Percentiles rank a stretch among this genome's conserved stretches.
These are phyloP conservation scores for Rhinocladiella mackenziei DNA, from an alignment of 2,329 filamentous ascomycete genomes.

Conservation along the genomic window DNA sequence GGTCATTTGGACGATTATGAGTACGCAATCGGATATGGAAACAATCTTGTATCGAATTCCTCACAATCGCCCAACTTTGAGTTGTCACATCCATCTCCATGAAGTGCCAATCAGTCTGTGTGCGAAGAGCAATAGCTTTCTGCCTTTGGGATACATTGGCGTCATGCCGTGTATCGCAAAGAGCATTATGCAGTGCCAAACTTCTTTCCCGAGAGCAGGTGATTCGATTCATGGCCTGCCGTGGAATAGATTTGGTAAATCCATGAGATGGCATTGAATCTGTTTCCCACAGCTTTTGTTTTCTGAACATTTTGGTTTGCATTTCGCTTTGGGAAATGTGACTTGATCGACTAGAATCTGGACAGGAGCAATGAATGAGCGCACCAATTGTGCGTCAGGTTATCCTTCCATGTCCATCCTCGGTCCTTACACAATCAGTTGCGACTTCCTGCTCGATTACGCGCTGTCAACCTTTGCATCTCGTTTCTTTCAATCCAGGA, in stretches of 20 bases:
- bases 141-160: constrained; percentile 13
- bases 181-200: constrained; percentile 19
- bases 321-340: no score
- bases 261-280: constrained; percentile 1
- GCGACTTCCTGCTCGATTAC: no score
- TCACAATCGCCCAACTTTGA: constrained; percentile 24
- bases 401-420: no score
- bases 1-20: constrained; percentile 26
- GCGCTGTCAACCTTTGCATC: no score
- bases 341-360: no score
- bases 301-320: no score
- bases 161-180: constrained; percentile 23
- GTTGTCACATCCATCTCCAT: constrained; percentile 30
- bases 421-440: no score
- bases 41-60: constrained; percentile 2
- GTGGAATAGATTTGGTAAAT: constrained; percentile 24
- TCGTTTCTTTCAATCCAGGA: neutral
- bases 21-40: no score
- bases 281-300: no score
- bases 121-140: constrained; percentile 28
- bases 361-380: no score
- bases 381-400: no score
- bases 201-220: constrained; percentile 8
- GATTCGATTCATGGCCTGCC: constrained; percentile 9
- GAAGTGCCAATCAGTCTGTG: constrained; percentile 31